Evolutionary conservation across 106 monocot species (phyloP).

Genomic region (Alisma plantagoaquatica): DNA sequence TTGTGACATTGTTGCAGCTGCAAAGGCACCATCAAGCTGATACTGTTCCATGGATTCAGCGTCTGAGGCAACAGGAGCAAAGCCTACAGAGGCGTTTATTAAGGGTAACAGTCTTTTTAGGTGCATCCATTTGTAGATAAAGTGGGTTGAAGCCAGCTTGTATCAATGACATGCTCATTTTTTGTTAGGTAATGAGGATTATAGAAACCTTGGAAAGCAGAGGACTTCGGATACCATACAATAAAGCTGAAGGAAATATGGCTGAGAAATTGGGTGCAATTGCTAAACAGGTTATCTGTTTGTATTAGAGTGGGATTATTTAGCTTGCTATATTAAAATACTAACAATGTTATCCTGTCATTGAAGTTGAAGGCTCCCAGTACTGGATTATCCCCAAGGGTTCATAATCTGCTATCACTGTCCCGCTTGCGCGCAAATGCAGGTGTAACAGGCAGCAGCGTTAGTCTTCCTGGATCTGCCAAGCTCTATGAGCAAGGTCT

Average conservation of each 20-base stretch:
- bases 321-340: neutral
- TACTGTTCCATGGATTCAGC: constrained; percentile 70
- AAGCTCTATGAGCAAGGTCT: constrained; percentile 82
- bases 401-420: constrained; percentile 57
- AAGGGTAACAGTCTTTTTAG: constrained; percentile 29
- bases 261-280: constrained; percentile 40
- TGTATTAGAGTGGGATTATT: neutral
- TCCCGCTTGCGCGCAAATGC: constrained; percentile 55
- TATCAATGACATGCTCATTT: no score
- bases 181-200: constrained; percentile 92
- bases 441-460: constrained; percentile 24
- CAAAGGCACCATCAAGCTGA: constrained; percentile 83
- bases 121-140: no score
- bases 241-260: constrained; percentile 69
- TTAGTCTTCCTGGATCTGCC: constrained; percentile 45
- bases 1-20: constrained; percentile 44
- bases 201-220: constrained; percentile 78
- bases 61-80: constrained; percentile 75
- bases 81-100: constrained; percentile 72
- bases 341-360: neutral
- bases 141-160: no score
- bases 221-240: constrained; percentile 66
- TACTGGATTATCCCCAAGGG: constrained; percentile 60
- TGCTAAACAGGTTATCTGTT: constrained; percentile 45
- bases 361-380: constrained; percentile 67